Evolutionary conservation across 352 stramenopile species (phyloP).

Genomic region (Aphanomyces cochlioides): DNA sequence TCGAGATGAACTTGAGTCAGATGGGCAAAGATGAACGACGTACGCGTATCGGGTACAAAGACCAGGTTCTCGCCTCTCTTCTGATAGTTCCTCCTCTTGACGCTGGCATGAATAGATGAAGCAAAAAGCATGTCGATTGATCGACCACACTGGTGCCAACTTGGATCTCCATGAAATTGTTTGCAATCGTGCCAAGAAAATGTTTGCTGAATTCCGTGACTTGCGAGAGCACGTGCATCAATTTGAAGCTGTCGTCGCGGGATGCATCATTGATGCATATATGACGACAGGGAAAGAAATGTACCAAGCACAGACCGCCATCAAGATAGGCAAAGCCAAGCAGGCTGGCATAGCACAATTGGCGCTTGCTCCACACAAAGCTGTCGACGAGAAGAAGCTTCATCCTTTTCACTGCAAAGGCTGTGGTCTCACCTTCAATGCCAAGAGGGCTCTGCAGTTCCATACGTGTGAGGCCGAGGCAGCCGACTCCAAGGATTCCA

Average conservation of each 20-base stretch:
- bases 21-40: slow-evolving; percentile 95
- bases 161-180: slow-evolving; percentile 94
- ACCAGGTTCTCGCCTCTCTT: slow-evolving; percentile 74
- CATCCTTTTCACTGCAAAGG: slow-evolving; percentile 74
- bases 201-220: slow-evolving; percentile 96
- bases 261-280: slow-evolving; percentile 83
- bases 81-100: slow-evolving; percentile 29
- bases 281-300: slow-evolving; percentile 85
- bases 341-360: slow-evolving; percentile 47
- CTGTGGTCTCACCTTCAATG: slow-evolving; percentile 86
- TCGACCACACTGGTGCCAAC: slow-evolving; percentile 92
- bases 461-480: slow-evolving; percentile 70
- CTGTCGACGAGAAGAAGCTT: slow-evolving; percentile 83
- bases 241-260: slow-evolving; percentile 89
- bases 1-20: slow-evolving; percentile 95
- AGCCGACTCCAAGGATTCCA: slow-evolving; percentile 32
- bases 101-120: slow-evolving; percentile 75
- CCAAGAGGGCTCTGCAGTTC: slow-evolving; percentile 77
- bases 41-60: slow-evolving; percentile 96
- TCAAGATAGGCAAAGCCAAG: slow-evolving; percentile 62
- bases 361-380: slow-evolving; percentile 61
- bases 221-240: slow-evolving; percentile 94
- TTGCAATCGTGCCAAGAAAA: slow-evolving; percentile 91
- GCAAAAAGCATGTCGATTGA: slow-evolving; percentile 83
- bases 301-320: slow-evolving; percentile 74